A percentile compares a stretch with the other conserved stretches of the same genome.
Conservation (phyloP, 2,329 filamentous ascomycete species). For the Mollisiaceae sp. region DNA sequence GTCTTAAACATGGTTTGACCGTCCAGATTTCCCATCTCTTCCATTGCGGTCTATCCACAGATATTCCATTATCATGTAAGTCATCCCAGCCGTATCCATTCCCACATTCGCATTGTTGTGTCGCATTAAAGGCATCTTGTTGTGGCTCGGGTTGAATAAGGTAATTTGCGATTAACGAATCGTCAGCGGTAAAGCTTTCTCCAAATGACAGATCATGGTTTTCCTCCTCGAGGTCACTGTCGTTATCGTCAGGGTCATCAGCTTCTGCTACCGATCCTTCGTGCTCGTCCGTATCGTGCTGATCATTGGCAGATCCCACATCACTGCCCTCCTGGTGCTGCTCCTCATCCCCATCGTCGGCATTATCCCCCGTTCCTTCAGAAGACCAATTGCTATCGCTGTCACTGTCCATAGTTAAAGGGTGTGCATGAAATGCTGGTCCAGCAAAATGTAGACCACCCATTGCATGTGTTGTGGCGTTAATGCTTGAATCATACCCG, state of each 20-base stretch:
- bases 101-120: background rate
- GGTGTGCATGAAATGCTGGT: background rate
- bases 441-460: constrained; percentile 49
- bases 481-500: constrained; percentile 52
- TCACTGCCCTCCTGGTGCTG: constrained; percentile 8
- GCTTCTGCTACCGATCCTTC: constrained; percentile 21
- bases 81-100: constrained; percentile 33
- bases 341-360: constrained; percentile 38
- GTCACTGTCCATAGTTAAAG: constrained; percentile 32
- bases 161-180: background rate
- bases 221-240: constrained; percentile 22
- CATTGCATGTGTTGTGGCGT: constrained; percentile 4
- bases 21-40: constrained; percentile 63
- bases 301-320: constrained; percentile 5
- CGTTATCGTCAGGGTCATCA: constrained; percentile 21
- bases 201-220: constrained; percentile 16
- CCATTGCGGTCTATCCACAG: constrained; percentile 53
- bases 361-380: constrained; percentile 30
- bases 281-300: constrained; percentile 36
- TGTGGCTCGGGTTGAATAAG: background rate
- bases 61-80: constrained; percentile 53
- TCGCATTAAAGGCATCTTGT: background rate
- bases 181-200: constrained; percentile 44
- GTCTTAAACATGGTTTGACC: constrained; percentile 48
- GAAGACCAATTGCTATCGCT: constrained; percentile 48